Base-by-base conservation (phyloP, 1,284 basidiomycete species). In the Stygiomarasmius scandens region DNA sequence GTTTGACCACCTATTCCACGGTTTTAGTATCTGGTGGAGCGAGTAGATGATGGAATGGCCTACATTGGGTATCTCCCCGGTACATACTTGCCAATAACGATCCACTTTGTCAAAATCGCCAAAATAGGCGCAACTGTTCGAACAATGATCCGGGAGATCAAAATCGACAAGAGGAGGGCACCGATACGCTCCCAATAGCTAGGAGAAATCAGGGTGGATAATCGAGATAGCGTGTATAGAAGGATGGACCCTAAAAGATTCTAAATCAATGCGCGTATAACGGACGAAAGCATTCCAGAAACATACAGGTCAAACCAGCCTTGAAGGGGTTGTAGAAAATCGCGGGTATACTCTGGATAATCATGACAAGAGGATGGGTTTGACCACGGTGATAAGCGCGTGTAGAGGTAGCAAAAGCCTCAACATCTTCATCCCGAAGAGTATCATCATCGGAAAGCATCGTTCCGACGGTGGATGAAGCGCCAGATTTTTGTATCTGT, bases 261-360 rank as follows among this genome's bases (percentile, higher is more conserved):
- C 4, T 9, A 46, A 51, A 44, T 52, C 16, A 14, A 23, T 14
- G 19, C 14, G 52, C 23, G 20, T 19, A 29, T 36, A 45, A 44
- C 49, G 27, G 43, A 6, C 38, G 58, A 49, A 22, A n/a, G n/a
- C n/a, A n/a, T n/a, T n/a, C n/a, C n/a, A n/a, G n/a, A n/a, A 41
- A 66, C 71, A 53, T 63, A 72, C 78, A 80, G 1, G 73, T 76
- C 52, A 76, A 66, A 1, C 74, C 72, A 12, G 73, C 67, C 58
- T 77, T 79, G n/a, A 79, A 58, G 0, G 77, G 77, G 59, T 77
- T 76, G 61, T 78, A 76, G 60, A 78, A 75, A 1, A 76, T 22
- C 24, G 75, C 63, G 11, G 77, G 78, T 29, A 80, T 62, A n/a
- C 71, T 66, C 64, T 79, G 78, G 5, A 77, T 62, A 32, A 79